Conservation (phyloP, 306 rosid genomes). For the Notholithocarpus densiflorus region DNA sequence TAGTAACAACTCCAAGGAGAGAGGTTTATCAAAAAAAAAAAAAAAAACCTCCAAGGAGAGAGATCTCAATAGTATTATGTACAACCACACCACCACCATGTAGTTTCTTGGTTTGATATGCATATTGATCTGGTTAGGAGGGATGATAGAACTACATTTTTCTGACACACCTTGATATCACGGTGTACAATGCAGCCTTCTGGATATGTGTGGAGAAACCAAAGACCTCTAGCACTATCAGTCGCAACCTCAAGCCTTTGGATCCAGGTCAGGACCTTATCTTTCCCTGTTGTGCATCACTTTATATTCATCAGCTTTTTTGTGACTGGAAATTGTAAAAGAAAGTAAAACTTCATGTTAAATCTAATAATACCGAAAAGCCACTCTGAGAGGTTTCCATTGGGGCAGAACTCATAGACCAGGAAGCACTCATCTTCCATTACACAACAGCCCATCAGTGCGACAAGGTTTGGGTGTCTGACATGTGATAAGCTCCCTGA, state of each 20-base stretch:
- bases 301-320: not conserved
- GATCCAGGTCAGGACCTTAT: constrained; percentile 52
- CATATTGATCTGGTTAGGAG: no score
- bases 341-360: not conserved
- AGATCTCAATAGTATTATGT: no score
- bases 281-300: constrained; percentile 37
- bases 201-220: constrained; percentile 58
- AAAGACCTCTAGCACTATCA: constrained; percentile 61
- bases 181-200: constrained; percentile 67
- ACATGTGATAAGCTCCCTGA: constrained; percentile 60
- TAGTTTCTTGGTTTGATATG: no score
- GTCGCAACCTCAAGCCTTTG: constrained; percentile 55
- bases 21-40: no score
- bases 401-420: constrained; percentile 60
- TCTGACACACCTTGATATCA: constrained; percentile 53
- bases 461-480: constrained; percentile 54
- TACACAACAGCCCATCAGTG: constrained; percentile 47
- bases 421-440: constrained; percentile 52
- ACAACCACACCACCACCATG: no score
- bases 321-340: not conserved
- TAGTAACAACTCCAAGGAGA: no score
- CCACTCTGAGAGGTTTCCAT: constrained; percentile 68
- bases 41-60: no score
- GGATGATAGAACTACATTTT: not conserved
- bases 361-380: constrained; percentile 41